Conservation (phyloP, 2,329 filamentous ascomycete genomes). For the Penicillium sp. region DNA sequence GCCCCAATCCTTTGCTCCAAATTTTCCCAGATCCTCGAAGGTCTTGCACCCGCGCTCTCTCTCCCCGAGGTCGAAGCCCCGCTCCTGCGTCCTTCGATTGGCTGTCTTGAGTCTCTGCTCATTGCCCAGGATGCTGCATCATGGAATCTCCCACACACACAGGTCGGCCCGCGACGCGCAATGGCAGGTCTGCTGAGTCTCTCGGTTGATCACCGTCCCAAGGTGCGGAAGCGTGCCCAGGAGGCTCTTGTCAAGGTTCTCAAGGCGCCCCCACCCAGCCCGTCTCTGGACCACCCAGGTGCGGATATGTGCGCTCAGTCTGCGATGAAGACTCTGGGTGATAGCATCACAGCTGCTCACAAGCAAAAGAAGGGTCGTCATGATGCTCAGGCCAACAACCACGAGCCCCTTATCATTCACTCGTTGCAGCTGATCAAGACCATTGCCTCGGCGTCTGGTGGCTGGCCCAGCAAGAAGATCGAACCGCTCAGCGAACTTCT, state of each 20-base stretch:
- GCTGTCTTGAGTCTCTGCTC: constrained; percentile 87
- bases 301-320: constrained; percentile 95
- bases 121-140: constrained; percentile 81
- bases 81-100: constrained; percentile 81
- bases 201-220: constrained; percentile 81
- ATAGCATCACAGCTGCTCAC: constrained; percentile 64
- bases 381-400: constrained; percentile 48
- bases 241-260: constrained; percentile 83
- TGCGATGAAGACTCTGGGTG: constrained; percentile 74
- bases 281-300: constrained; percentile 88
- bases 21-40: constrained; percentile 87
- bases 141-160: constrained; percentile 81
- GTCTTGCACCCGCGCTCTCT: constrained; percentile 79
- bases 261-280: constrained; percentile 81
- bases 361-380: constrained; percentile 62
- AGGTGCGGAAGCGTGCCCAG: constrained; percentile 89
- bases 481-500: constrained; percentile 87
- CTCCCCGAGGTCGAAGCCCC: constrained; percentile 81
- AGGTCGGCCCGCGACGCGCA: constrained; percentile 82
- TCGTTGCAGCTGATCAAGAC: constrained; percentile 89
- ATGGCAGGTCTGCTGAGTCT: constrained; percentile 82
- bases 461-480: constrained; percentile 96
- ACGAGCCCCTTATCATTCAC: constrained; percentile 85
- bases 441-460: constrained; percentile 78
- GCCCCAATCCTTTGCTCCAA: constrained; percentile 86